phyloP scores from a whole-genome alignment of 169 alveolate species.

The Plasmodium relictum region DNA sequence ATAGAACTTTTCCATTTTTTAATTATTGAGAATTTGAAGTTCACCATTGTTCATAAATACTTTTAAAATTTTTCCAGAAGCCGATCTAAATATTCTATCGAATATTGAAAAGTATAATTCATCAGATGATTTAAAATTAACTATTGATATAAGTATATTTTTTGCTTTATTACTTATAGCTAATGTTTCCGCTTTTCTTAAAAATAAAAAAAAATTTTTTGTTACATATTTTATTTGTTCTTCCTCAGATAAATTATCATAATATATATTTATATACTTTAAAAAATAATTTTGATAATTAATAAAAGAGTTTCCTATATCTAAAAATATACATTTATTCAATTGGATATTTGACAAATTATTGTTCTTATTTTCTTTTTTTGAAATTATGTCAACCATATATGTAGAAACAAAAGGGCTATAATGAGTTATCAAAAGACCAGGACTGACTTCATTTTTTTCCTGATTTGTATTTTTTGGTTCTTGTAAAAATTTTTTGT shows the following conservation, averaged over 20 bases:
- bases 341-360: conserved; percentile 48
- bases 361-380: conserved; percentile 9
- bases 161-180: conserved; percentile 76
- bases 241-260: conserved; percentile 39
- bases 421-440: conserved; percentile 92
- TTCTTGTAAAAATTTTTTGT: no score
- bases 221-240: conserved; percentile 73
- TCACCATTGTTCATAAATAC: conserved; percentile 1
- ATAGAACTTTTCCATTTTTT: no score
- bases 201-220: conserved; percentile 86
- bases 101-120: conserved; percentile 87
- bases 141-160: conserved; percentile 78
- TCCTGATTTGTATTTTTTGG: neutral
- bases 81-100: conserved; percentile 91
- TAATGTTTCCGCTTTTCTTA: conserved; percentile 89
- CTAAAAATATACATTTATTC: conserved; percentile 77
- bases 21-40: neutral
- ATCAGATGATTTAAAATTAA: conserved; percentile 77
- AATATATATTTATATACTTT: conserved; percentile 72
- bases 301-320: conserved; percentile 65
- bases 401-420: conserved; percentile 93
- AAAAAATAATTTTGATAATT: conserved; percentile 29
- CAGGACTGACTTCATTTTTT: conserved; percentile 84
- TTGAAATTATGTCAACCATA: conserved; percentile 68
- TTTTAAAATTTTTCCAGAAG: conserved; percentile 82